Base-by-base conservation (phyloP, 2,329 filamentous ascomycete species). In the Cryphonectria naterciae region DNA sequence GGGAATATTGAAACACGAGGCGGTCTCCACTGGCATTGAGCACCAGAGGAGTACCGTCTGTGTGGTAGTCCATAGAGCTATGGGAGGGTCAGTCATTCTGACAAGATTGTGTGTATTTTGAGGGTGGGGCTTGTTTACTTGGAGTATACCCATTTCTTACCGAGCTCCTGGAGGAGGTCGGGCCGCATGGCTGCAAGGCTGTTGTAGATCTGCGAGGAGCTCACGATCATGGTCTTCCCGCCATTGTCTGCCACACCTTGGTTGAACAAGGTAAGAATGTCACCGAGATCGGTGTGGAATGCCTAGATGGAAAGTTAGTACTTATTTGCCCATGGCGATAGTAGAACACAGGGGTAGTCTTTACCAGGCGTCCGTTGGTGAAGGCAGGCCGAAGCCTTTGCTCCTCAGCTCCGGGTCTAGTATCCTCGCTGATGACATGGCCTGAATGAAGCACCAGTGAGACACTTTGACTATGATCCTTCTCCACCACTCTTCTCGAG, bases 371-470 rank as follows among this genome's bases (percentile, higher is more conserved):
- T 10, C 54, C 54, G 28, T 58, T 58, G 25, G 54, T 58, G 28
- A 58, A 58, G 13, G 54, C 54, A 19, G 54, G 54, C 25, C 15
- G 54, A 15, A 58, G 54, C 25, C 35, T 58, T 28, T 58, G 54
- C 54, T 58, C 54, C 15, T 17, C 15, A 3, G 54, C 25, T 13
- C 54, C 54, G 2, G 54, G 54, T 4, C 54, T 58, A 5, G 52
- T 56, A 15, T 56, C 52, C 52, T 56, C 52, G 52, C 52, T 56
- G 25, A 56, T 56, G 13, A 56, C 52, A 56, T 56, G 52, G 25
- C 52, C 52, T 56, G 19, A 17, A 56, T 11, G 52, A 25, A 32
- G 10, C 22, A n/a, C 11, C 25, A 56, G 52, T 56, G n/a, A 13
- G n/a, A 25, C n/a, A 25, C 2, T 54, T 22, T 11, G 7, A 17